Evolutionary conservation across 2,329 filamentous ascomycete species (phyloP).

Genomic region (Emmonsiellopsis sp.): DNA sequence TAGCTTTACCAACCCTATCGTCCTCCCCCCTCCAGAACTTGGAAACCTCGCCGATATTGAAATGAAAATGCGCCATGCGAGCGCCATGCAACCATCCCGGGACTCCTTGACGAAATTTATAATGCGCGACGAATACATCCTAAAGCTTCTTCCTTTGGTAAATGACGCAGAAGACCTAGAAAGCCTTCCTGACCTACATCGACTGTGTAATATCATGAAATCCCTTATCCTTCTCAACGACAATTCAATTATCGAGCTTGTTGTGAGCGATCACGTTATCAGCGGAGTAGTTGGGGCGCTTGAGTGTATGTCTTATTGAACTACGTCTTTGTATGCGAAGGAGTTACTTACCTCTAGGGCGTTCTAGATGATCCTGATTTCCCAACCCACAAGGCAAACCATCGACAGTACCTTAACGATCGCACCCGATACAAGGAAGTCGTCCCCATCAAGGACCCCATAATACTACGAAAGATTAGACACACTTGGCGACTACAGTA

Average conservation of each 20-base stretch:
- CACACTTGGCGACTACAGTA: constrained; percentile 94
- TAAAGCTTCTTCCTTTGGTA: constrained; percentile 76
- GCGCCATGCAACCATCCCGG: constrained; percentile 62
- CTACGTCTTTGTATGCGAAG: constrained; percentile 5
- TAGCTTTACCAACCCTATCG: constrained; percentile 55
- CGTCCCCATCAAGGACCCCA: constrained; percentile 75
- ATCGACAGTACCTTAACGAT: constrained; percentile 83
- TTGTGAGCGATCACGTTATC: constrained; percentile 81
- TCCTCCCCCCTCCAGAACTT: constrained; percentile 71
- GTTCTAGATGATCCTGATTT: constrained; percentile 80
- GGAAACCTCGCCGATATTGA: constrained; percentile 78
- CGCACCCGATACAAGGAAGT: constrained; percentile 93
- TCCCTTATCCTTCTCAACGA: constrained; percentile 90
- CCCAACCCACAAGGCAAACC: constrained; percentile 93
- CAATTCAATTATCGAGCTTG: constrained; percentile 84
- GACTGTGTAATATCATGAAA: constrained; percentile 97
- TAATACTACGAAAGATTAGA: constrained; percentile 82
- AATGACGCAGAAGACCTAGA: constrained; percentile 86
- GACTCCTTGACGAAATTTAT: constrained; percentile 84
- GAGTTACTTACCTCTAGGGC: constrained; percentile 20
- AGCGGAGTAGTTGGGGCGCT: constrained; percentile 88
- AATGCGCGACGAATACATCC: constrained; percentile 75
- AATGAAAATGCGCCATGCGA: constrained; percentile 69
- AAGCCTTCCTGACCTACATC: constrained; percentile 74
- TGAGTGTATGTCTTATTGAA: constrained; percentile 52